phyloP scores from a whole-genome alignment of 345 rosid genomes.

The Excoecaria agallocha region DNA sequence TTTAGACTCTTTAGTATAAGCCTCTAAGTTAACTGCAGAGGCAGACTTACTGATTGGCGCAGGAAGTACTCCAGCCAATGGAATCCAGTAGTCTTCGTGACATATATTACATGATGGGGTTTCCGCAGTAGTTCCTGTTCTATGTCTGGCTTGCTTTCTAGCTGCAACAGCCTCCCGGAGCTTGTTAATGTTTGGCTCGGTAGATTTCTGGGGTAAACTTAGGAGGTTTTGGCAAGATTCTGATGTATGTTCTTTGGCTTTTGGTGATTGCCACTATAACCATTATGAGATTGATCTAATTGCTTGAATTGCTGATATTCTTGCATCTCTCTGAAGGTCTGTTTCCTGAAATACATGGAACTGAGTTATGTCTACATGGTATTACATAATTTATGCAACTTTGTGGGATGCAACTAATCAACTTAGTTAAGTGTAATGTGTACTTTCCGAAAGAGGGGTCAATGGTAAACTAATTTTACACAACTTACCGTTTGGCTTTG shows the following conservation, averaged over 20 bases:
- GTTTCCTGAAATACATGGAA: conserved; percentile 37
- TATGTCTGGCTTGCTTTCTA: conserved; percentile 43
- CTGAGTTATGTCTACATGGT: neutral
- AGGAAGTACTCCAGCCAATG: conserved; percentile 54
- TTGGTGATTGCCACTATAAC: conserved; percentile 75
- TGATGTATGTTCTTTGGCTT: conserved; percentile 17
- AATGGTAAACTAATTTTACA: neutral
- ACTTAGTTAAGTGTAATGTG: too few species aligned
- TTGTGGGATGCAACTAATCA: too few species aligned
- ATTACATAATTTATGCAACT: neutral
- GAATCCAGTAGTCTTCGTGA: conserved; percentile 67
- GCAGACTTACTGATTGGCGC: conserved; percentile 25
- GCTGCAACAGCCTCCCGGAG: conserved; percentile 70
- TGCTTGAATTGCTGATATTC: conserved; percentile 59
- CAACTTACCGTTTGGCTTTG: conserved; percentile 36
- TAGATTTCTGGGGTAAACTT: conserved; percentile 24
- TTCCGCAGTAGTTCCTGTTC: conserved; percentile 15
- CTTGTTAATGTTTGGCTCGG: conserved; percentile 53
- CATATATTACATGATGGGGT: conserved; percentile 17
- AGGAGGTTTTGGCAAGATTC: conserved; percentile 35
- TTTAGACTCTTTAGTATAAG: conserved; percentile 10
- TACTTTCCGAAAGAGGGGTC: too few species aligned
- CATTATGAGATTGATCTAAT: conserved; percentile 69
- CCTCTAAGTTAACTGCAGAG: conserved; percentile 16
- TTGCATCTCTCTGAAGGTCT: conserved; percentile 47